phyloP scores from a whole-genome alignment of 768 basidiomycete species.

The Rhodocollybia butyracea region DNA sequence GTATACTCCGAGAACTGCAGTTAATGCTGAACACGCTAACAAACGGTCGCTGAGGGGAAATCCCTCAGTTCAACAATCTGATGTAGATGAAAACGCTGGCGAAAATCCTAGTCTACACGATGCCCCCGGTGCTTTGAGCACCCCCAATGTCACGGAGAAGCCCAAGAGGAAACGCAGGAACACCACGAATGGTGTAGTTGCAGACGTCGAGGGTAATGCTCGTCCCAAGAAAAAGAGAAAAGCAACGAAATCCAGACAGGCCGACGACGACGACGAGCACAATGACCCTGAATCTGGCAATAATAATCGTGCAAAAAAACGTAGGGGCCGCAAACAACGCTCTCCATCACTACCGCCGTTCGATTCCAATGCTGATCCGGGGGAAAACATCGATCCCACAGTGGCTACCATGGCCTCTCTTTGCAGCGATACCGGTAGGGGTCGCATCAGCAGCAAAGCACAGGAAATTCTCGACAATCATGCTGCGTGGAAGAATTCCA shows the following conservation, averaged over 20 bases:
- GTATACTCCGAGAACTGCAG: not conserved
- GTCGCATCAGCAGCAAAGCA: conserved; percentile 76
- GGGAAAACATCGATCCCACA: conserved; percentile 81
- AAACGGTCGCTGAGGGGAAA: not conserved
- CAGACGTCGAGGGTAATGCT: not conserved
- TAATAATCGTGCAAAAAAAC: not conserved
- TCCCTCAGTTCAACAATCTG: not conserved
- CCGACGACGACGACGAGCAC: not conserved
- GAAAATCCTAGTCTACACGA: not conserved
- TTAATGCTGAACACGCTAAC: not conserved
- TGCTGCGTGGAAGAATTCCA: conserved; percentile 66
- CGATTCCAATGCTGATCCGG: conserved; percentile 59
- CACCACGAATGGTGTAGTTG: not conserved
- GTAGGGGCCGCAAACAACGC: conserved; percentile 30
- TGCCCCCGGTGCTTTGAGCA: not conserved
- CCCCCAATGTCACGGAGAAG: not conserved
- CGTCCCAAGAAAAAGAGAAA: too few species aligned
- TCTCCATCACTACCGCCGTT: conserved; percentile 53
- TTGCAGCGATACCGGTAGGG: conserved; percentile 75
- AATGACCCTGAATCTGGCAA: too few species aligned
- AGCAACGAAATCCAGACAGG: not conserved
- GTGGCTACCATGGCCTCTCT: conserved; percentile 78
- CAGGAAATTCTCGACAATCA: conserved; percentile 69
- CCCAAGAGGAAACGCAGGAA: not conserved
- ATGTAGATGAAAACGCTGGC: not conserved